These are phyloP conservation scores for Nepenthes gracilis DNA, from an alignment of 148 eudicot genomes.

Conservation along the genomic window DNA sequence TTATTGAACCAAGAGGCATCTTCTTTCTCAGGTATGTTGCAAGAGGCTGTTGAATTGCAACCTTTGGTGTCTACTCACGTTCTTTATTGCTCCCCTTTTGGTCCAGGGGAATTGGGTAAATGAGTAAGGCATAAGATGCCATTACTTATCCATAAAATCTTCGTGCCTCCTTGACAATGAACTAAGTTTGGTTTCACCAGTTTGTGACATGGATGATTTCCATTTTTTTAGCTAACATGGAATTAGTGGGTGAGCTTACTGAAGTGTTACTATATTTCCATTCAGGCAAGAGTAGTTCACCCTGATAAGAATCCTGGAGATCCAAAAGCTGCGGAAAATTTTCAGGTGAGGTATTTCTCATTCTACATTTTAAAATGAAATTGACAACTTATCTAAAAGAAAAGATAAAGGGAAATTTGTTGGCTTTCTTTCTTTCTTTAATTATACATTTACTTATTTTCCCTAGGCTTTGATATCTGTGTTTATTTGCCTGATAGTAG, in stretches of 20 bases:
- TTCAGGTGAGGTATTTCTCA: slow-evolving; percentile 42
- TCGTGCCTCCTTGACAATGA: background rate
- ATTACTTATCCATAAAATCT: too few species aligned
- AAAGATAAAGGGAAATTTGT: background rate
- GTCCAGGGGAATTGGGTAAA: too few species aligned
- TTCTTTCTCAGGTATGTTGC: too few species aligned
- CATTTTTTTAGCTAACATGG: background rate
- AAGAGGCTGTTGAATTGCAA: too few species aligned
- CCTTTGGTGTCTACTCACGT: too few species aligned
- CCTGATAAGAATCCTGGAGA: slow-evolving; percentile 94
- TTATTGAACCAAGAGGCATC: too few species aligned
- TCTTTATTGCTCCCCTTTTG: too few species aligned
- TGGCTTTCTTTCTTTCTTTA: background rate
- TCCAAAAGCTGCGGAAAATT: slow-evolving; percentile 72
- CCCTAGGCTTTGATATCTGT: too few species aligned
- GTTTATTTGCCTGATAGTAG: too few species aligned
- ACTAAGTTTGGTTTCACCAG: background rate
- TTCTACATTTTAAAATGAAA: background rate
- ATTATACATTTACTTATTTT: too few species aligned
- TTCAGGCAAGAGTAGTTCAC: slow-evolving; percentile 80
- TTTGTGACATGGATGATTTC: background rate
- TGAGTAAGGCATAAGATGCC: too few species aligned
- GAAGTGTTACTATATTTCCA: background rate
- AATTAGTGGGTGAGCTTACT: background rate
- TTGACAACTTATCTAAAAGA: background rate